These are phyloP conservation scores for Epicoccum nigrum DNA, from an alignment of 2,329 filamentous ascomycete species.

Conservation along the genomic window DNA sequence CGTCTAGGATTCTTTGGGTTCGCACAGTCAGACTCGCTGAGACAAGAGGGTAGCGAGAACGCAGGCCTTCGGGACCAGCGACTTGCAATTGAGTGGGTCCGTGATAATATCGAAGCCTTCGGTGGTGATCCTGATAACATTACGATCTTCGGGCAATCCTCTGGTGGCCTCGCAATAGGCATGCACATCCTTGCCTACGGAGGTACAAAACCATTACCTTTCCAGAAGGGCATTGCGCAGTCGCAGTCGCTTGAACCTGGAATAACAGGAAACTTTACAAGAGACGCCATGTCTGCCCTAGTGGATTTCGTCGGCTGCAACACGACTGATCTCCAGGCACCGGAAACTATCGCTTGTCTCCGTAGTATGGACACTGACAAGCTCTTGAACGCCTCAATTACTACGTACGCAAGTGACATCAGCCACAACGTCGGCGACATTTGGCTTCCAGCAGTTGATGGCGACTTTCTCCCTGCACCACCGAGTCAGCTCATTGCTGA, in stretches of 20 bases:
- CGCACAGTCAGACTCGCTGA: slow-evolving; percentile 42
- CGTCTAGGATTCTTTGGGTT: slow-evolving; percentile 51
- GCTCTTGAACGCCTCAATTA: slow-evolving; percentile 54
- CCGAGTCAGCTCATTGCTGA: slow-evolving; percentile 51
- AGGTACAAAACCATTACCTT: slow-evolving; percentile 37
- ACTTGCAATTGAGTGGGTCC: slow-evolving; percentile 48
- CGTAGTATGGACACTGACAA: slow-evolving; percentile 51
- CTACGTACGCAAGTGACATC: slow-evolving; percentile 50
- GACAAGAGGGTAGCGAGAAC: slow-evolving; percentile 43
- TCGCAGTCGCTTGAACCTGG: slow-evolving; percentile 59
- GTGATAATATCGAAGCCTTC: slow-evolving; percentile 45
- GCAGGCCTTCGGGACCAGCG: slow-evolving; percentile 49
- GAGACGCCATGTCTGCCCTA: slow-evolving; percentile 54
- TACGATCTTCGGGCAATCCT: slow-evolving; percentile 50
- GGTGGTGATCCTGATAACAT: slow-evolving; percentile 45
- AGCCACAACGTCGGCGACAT: slow-evolving; percentile 54
- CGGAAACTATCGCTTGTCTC: slow-evolving; percentile 56
- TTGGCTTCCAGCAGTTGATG: slow-evolving; percentile 59
- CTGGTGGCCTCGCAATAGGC: slow-evolving; percentile 41
- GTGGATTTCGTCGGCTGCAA: slow-evolving; percentile 55
- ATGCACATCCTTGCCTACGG: slow-evolving; percentile 46
- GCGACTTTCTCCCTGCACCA: slow-evolving; percentile 56
- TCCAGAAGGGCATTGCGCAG: slow-evolving; percentile 48
- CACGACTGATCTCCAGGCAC: slow-evolving; percentile 46
- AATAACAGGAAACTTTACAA: slow-evolving; percentile 54